phyloP scores from a whole-genome alignment of 192 early-diverging fungal genomes.

The Linnemannia schmuckeri region DNA sequence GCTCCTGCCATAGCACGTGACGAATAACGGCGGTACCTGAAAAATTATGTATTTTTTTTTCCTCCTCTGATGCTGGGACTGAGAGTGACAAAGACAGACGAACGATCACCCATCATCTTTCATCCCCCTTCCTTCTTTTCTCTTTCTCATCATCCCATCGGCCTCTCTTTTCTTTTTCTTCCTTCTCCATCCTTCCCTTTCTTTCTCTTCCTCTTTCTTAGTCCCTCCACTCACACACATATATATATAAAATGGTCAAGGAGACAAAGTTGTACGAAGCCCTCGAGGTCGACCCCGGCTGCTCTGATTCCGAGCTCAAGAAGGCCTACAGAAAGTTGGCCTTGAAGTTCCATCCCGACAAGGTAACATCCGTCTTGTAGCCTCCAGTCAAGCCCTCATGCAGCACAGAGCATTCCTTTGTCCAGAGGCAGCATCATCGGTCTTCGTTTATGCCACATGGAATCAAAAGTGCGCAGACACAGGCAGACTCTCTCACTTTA shows the following conservation, averaged over 20 bases:
- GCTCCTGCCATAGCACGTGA: conserved; percentile 6
- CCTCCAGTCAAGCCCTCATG: background rate
- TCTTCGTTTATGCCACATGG: background rate
- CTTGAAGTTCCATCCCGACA: conserved; percentile 91
- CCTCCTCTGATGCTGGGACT: background rate
- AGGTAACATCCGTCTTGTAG: conserved; percentile 58
- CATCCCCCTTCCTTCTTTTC: background rate
- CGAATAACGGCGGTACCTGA: background rate
- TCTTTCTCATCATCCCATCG: background rate
- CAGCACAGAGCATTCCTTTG: background rate
- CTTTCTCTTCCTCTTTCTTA: background rate
- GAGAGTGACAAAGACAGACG: background rate
- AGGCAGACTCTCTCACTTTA: background rate
- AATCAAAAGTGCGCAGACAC: background rate
- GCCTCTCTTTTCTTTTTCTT: background rate
- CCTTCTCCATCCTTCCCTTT: background rate
- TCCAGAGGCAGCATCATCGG: background rate
- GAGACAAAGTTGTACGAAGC: conserved; percentile 95
- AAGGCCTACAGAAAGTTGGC: conserved; percentile 99
- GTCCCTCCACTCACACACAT: background rate
- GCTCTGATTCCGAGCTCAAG: conserved; percentile 89
- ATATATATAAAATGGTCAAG: conserved; percentile 57
- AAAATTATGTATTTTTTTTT: conserved; percentile 24
- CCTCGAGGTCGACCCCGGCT: conserved; percentile 83
- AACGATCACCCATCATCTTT: conserved; percentile 13